phyloP scores from a whole-genome alignment of 164 flowering plant species.

The Vitis rotundifolia region DNA sequence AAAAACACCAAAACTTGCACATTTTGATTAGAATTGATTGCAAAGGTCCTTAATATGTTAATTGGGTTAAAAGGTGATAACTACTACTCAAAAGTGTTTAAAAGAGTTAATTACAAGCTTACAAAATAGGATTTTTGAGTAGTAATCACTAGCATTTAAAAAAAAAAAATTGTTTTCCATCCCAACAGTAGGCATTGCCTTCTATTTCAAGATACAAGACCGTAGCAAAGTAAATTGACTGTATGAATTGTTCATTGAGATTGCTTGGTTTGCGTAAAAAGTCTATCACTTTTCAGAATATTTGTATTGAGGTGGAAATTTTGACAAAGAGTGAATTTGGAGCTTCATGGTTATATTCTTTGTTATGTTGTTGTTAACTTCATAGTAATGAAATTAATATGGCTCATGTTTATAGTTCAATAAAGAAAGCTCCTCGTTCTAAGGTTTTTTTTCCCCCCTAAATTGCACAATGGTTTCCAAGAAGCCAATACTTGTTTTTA shows the following conservation, averaged over 20 bases:
- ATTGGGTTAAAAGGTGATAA: no score
- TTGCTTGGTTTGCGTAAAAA: constrained; percentile 51
- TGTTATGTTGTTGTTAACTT: neutral
- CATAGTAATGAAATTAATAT: neutral
- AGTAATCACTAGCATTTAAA: neutral
- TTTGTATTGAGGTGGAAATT: constrained; percentile 52
- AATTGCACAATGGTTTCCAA: no score
- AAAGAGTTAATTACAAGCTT: no score
- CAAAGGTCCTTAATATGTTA: no score
- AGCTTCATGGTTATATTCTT: neutral
- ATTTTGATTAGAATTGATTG: no score
- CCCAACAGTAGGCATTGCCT: neutral
- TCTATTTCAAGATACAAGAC: constrained; percentile 23
- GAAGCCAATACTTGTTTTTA: no score
- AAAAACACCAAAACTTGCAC: no score
- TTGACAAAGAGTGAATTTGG: constrained; percentile 50
- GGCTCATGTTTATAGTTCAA: neutral
- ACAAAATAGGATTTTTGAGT: no score
- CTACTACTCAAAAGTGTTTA: no score
- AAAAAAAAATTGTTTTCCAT: neutral
- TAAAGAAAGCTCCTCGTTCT: no score
- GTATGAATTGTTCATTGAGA: constrained; percentile 57
- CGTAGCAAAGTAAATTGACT: constrained; percentile 48
- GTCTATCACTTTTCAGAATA: constrained; percentile 54
- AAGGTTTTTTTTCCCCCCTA: no score